phyloP scores from a whole-genome alignment of 2,329 filamentous ascomycete genomes.

The Sporothrix phasma region DNA sequence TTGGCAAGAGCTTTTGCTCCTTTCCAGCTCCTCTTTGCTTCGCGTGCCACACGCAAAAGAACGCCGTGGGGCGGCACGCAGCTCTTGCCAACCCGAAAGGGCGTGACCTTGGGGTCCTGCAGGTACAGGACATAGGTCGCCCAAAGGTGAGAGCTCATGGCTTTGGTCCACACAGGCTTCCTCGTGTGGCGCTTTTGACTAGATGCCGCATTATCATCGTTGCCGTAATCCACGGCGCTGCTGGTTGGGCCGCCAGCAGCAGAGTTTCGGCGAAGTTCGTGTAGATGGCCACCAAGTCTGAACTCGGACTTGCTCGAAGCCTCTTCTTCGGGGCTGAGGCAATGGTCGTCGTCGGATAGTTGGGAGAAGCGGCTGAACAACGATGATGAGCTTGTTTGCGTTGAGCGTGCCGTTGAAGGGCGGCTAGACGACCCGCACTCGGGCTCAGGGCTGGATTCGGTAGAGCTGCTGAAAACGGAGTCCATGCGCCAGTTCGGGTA shows the following conservation, averaged over 20 bases:
- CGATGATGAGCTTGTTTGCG: slow-evolving; percentile 44
- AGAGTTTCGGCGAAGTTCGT: slow-evolving; percentile 13
- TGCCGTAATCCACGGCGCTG: background rate
- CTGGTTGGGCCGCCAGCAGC: slow-evolving; percentile 9
- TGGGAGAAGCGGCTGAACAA: slow-evolving; percentile 48
- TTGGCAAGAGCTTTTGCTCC: slow-evolving; percentile 38
- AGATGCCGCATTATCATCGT: background rate
- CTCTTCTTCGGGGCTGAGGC: slow-evolving; percentile 41
- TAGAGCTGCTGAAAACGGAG: slow-evolving; percentile 44
- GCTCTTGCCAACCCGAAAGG: slow-evolving; percentile 53
- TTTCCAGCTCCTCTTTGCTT: slow-evolving; percentile 58
- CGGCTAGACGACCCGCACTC: slow-evolving; percentile 42
- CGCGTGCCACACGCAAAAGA: slow-evolving; percentile 53
- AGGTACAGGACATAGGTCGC: slow-evolving; percentile 54
- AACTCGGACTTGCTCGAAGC: slow-evolving; percentile 24
- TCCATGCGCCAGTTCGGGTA: slow-evolving; percentile 52
- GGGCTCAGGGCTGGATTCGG: slow-evolving; percentile 48
- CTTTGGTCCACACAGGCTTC: slow-evolving; percentile 52
- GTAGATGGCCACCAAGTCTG: background rate
- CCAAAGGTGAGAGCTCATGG: slow-evolving; percentile 58
- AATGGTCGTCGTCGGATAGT: slow-evolving; percentile 46
- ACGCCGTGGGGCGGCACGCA: slow-evolving; percentile 56
- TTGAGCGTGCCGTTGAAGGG: slow-evolving; percentile 50
- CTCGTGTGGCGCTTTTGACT: slow-evolving; percentile 21
- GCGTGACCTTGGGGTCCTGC: slow-evolving; percentile 57